Base-by-base conservation (phyloP, 176 grass and related monocot species). In the Aegilops speltoides region DNA sequence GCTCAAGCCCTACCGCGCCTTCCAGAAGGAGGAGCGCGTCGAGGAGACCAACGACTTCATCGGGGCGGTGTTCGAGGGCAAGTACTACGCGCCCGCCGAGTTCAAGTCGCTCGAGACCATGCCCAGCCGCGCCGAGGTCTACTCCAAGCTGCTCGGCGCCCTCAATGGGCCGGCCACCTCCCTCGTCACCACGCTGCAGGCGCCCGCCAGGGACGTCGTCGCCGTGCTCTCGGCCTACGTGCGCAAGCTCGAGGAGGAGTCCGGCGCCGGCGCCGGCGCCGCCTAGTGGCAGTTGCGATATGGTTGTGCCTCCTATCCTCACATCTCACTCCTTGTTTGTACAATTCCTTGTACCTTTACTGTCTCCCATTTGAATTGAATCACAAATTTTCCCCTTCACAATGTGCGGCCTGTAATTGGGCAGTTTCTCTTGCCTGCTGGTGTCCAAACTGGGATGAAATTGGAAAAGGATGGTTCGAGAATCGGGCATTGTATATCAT, bases 101-200 rank as follows among this genome's bases (percentile, higher is more conserved):
- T 98, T 98, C 88, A 89, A 90, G 83, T 34, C 88, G 86, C 91
- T 98, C 60, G 96, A 98, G 90, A 94, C 90, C 2, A 98, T 98
- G 96, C 96, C 96, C 68, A 98, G 83, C 85, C 83, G 96, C 63
- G 89, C 89, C 2, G 93, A 98, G 91, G 82, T 94, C 8, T 98
- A 98, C 37, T 79, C 93, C 59, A 90, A 94, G 80, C 74, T 98
- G 78, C 90, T 98, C 13, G 96, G 96, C 8, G 81, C 93, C 12
- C 81, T 98, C 57, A 94, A 98, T 72, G 88, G 83, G 1, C 92
- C 96, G 1, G 88, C 96, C 9, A 91, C 84, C 61, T 92, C 93
- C 17, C 57, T 98, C 29, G 83, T 96, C 45, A 82, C 91, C 61
- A 91, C 91, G 25, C 86, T 96, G 79, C 88, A 95, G 90, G 89